phyloP scores from a whole-genome alignment of 805 yeast species.

The Cyberlindnera euphorbiae region DNA sequence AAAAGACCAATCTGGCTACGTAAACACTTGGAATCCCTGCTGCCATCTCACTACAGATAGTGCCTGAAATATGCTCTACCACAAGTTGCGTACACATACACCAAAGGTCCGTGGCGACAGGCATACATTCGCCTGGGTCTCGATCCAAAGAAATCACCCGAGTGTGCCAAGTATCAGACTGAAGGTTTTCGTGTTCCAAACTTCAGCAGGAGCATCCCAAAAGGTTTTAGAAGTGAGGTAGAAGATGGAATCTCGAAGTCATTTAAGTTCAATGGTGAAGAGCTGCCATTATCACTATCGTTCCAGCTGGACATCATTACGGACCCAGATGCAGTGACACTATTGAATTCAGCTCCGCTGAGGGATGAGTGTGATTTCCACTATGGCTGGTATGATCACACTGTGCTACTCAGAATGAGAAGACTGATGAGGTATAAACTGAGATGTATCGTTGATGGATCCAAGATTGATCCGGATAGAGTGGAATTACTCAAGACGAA shows the following conservation, averaged over 20 bases:
- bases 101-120: slow-evolving; percentile 94
- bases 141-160: slow-evolving; percentile 58
- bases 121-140: slow-evolving; percentile 74
- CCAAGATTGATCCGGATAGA: slow-evolving; percentile 35
- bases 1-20: slow-evolving; percentile 84
- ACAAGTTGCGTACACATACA: slow-evolving; percentile 72
- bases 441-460: slow-evolving; percentile 46
- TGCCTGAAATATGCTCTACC: slow-evolving; percentile 75
- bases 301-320: slow-evolving; percentile 76
- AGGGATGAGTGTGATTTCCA: slow-evolving; percentile 46
- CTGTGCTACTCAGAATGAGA: slow-evolving; percentile 60
- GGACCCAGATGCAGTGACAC: slow-evolving; percentile 52
- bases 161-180: slow-evolving; percentile 67
- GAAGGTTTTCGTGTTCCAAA: slow-evolving; percentile 58
- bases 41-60: slow-evolving; percentile 41
- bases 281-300: slow-evolving; percentile 62
- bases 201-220: slow-evolving; percentile 28
- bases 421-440: slow-evolving; percentile 70
- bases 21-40: slow-evolving; percentile 54
- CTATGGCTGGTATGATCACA: slow-evolving; percentile 77
- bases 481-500: slow-evolving; percentile 37
- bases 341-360: slow-evolving; percentile 37
- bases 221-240: slow-evolving; percentile 29
- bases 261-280: slow-evolving; percentile 67
- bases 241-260: slow-evolving; percentile 36